Evolutionary conservation across 1,284 basidiomycete species (phyloP), one percentile per base, ranked within the genome.

Genomic region (Melampsora larici-populina): DNA sequence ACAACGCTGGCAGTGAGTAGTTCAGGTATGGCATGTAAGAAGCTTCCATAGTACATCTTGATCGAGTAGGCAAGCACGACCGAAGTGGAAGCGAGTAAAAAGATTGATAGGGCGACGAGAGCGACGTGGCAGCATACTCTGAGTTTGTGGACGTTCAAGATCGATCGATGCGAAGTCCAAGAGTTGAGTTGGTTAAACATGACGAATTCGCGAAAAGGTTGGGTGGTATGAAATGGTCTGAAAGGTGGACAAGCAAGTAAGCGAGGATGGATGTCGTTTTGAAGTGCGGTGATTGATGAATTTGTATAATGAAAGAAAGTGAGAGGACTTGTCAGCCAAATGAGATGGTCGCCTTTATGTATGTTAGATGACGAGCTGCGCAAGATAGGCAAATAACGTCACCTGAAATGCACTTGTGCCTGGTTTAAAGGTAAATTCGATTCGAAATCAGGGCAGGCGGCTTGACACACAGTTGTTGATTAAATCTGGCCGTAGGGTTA

Each of bases 61-160:
- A 72, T 60, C 29, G 70, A 72, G 70, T 72, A 72, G 36, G 70
- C 70, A 31, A 72, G 58, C 18, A 72, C 36, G 58, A 72, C 58
- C 36, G 70, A 72, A 40, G 70, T 72, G 43, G 70, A 72, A 15
- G 58, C 46, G n/a, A 72, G 46, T 36, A 72, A 40, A 43, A 62
- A n/a, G 29, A 72, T 29, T 11, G 70, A 43, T 40, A 72, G 36
- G 70, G 63, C 1, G 2, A 60, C 70, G 17, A 62, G 21, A 46
- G 49, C 70, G 13, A 72, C 21, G n/a, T 72, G 70, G 43, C 70
- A 72, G 58, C 46, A 72, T 24, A 72, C 24, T 46, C 70, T 55
- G 58, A 72, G 43, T 36, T 72, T 72, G 58, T 72, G 70, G 36
- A 72, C 43, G 51, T 0, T 60, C 26, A 62, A 21, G 24, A 72